These are phyloP conservation scores for Zygotorulaspora florentina DNA, from an alignment of 805 yeast species.

Conservation along the genomic window DNA sequence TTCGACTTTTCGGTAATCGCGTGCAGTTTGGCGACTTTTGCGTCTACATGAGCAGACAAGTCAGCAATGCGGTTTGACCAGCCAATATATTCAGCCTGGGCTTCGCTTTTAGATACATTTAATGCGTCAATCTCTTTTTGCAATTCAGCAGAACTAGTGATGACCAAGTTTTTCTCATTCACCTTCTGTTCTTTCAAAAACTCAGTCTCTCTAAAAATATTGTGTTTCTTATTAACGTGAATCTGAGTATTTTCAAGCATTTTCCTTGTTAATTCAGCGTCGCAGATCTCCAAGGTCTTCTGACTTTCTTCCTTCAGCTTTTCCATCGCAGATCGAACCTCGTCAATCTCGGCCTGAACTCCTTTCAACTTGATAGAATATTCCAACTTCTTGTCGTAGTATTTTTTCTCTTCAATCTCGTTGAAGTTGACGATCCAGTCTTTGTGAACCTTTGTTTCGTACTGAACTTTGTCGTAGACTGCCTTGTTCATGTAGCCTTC, in stretches of 20 bases:
- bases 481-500: slow-evolving; percentile 30
- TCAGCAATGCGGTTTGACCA: slow-evolving; percentile 22
- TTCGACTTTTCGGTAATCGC: slow-evolving; percentile 20
- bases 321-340: slow-evolving; percentile 22
- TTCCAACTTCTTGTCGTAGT: slow-evolving; percentile 19
- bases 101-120: slow-evolving; percentile 17
- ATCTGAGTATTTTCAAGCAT: slow-evolving; percentile 23
- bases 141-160: slow-evolving; percentile 22
- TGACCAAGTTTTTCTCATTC: slow-evolving; percentile 22
- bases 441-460: slow-evolving; percentile 22
- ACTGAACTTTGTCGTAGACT: slow-evolving; percentile 27
- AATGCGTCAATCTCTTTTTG: slow-evolving; percentile 28
- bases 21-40: slow-evolving; percentile 25
- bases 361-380: slow-evolving; percentile 19
- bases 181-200: slow-evolving; percentile 25
- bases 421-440: slow-evolving; percentile 18
- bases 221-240: slow-evolving; percentile 21
- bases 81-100: slow-evolving; percentile 19
- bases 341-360: slow-evolving; percentile 22
- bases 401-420: slow-evolving; percentile 14
- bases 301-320: slow-evolving; percentile 22
- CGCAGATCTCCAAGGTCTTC: slow-evolving; percentile 25
- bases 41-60: slow-evolving; percentile 27
- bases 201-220: slow-evolving; percentile 28
- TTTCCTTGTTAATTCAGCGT: slow-evolving; percentile 20